phyloP scores from a whole-genome alignment of 305 asterid species.

The Fraxinus paxiana region DNA sequence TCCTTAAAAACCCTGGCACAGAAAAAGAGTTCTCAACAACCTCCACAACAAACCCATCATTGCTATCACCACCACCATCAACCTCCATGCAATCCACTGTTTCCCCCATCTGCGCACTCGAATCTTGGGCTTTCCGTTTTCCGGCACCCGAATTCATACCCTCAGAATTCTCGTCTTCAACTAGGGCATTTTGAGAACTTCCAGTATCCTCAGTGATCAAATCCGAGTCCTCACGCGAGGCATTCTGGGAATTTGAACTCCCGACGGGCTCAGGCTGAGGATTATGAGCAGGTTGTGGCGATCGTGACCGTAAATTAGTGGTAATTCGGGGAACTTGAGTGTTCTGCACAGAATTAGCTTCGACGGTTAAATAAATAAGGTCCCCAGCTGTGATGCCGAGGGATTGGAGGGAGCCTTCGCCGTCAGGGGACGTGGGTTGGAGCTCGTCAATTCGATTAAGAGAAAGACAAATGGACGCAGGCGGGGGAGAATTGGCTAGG shows the following conservation, averaged over 20 bases:
- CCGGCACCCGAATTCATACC: neutral
- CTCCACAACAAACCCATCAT: conserved; percentile 21
- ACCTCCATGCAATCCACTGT: conserved; percentile 34
- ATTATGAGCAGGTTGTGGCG: neutral
- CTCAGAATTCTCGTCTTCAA: conserved; percentile 10
- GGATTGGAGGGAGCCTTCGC: conserved; percentile 45
- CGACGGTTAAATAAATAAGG: conserved; percentile 52
- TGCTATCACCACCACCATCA: conserved; percentile 24
- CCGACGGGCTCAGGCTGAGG: conserved; percentile 3
- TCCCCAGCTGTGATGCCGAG: conserved; percentile 74
- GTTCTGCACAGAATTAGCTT: conserved; percentile 23
- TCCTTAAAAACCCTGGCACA: conserved; percentile 75
- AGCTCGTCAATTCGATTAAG: conserved; percentile 70
- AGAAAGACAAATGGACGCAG: conserved; percentile 60
- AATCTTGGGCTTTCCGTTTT: conserved; percentile 21
- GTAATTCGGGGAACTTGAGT: conserved; percentile 8
- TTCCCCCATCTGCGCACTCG: conserved; percentile 21
- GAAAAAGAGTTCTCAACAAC: conserved; percentile 46
- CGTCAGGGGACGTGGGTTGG: conserved; percentile 32
- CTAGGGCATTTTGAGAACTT: conserved; percentile 7
- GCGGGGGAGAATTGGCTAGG: conserved; percentile 37
- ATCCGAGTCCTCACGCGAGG: conserved; percentile 3
- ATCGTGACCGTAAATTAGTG: neutral
- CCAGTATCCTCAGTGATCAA: conserved; percentile 10
- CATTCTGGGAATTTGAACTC: conserved; percentile 11